Evolutionary conservation across 2,329 filamentous ascomycete genomes (phyloP).

Genomic region (Knufia petricola): DNA sequence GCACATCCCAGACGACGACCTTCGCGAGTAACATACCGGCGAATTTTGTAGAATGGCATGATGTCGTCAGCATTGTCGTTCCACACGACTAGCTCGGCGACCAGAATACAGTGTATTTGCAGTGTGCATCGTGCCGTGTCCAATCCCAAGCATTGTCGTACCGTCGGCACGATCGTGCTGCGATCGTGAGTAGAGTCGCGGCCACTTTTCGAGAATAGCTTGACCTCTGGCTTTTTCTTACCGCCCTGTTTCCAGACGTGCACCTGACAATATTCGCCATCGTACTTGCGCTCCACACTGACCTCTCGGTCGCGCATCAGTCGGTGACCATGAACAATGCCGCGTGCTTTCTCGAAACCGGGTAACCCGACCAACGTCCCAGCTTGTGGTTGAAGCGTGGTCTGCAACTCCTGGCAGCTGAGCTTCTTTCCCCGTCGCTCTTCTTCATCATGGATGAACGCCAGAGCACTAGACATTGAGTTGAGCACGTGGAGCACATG

Average conservation of each 20-base stretch:
- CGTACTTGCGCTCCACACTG: constrained; percentile 71
- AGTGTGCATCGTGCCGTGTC: constrained; percentile 49
- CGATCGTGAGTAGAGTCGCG: too few relatives aligned
- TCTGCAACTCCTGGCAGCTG: too few relatives aligned
- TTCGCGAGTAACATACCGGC: too few relatives aligned
- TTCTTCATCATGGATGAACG: constrained; percentile 3
- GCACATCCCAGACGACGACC: too few relatives aligned
- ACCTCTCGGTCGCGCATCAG: constrained; percentile 40
- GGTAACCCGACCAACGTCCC: constrained; percentile 53
- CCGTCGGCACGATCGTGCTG: constrained; percentile 48
- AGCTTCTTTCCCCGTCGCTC: constrained; percentile 8
- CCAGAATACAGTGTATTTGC: constrained; percentile 59
- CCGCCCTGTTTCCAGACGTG: too few relatives aligned
- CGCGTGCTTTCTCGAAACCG: constrained; percentile 50
- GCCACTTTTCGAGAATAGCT: too few relatives aligned
- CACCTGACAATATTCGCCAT: constrained; percentile 84
- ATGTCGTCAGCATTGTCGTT: too few relatives aligned
- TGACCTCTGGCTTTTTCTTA: too few relatives aligned
- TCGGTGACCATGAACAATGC: constrained; percentile 60
- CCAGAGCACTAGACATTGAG: constrained; percentile 45
- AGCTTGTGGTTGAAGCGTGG: constrained; percentile 38
- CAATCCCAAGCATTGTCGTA: constrained; percentile 56
- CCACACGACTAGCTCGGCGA: too few relatives aligned
- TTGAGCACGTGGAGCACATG: constrained; percentile 47
- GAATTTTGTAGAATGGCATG: too few relatives aligned